Percentiles rank a stretch among this genome's conserved stretches.
phyloP scores from a whole-genome alignment of 495 filamentous ascomycete genomes.

The Alectoria sarmentosa region DNA sequence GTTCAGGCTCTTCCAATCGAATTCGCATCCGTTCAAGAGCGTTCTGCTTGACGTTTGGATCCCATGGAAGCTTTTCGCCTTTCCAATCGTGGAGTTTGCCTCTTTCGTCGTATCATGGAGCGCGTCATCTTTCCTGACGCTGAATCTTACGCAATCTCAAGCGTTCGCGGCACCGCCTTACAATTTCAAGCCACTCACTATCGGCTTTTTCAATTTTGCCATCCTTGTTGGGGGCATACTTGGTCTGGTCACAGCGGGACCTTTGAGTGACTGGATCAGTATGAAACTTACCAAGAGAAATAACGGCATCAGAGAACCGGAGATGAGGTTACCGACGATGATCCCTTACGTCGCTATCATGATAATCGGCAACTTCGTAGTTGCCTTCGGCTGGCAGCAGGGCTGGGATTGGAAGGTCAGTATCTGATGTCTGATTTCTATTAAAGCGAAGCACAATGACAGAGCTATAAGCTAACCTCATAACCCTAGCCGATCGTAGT shows the following conservation, averaged over 20 bases:
- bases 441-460: not conserved
- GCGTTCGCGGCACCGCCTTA: constrained; percentile 55
- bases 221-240: constrained; percentile 45
- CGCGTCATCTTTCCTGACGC: constrained; percentile 51
- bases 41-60: constrained; percentile 39
- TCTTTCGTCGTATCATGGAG: constrained; percentile 55
- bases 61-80: constrained; percentile 52
- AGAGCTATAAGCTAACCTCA: constrained; percentile 6
- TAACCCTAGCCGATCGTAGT: constrained; percentile 37
- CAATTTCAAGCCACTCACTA: constrained; percentile 44
- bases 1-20: constrained; percentile 45
- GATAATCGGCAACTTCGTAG: constrained; percentile 54
- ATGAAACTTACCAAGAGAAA: constrained; percentile 52
- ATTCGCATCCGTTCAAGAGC: constrained; percentile 34
- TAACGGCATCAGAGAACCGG: constrained; percentile 58
- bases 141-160: constrained; percentile 59
- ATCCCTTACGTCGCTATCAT: constrained; percentile 52
- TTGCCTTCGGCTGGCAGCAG: constrained; percentile 52
- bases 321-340: constrained; percentile 60
- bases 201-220: constrained; percentile 46
- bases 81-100: constrained; percentile 57
- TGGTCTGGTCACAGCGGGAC: constrained; percentile 51
- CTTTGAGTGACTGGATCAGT: constrained; percentile 52
- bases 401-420: constrained; percentile 48
- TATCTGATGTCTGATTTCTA: not conserved